Conservation (phyloP, 768 basidiomycete genomes). For the Tylopilus sp. region DNA sequence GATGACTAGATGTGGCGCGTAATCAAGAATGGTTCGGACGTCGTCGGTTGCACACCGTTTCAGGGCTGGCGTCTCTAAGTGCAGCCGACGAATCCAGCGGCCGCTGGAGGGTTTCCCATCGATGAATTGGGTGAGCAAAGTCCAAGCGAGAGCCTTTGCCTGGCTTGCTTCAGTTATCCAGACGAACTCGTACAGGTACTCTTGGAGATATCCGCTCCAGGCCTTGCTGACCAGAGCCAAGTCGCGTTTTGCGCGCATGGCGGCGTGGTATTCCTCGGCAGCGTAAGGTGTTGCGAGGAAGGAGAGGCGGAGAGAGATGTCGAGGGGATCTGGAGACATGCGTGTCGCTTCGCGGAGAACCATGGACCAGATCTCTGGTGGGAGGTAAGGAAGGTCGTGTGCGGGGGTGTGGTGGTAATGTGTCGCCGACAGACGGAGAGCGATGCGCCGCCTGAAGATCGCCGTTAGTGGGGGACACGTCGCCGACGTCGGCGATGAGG, state of each 20-base stretch:
- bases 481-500: background rate
- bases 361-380: constrained; percentile 63
- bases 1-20: constrained; percentile 54
- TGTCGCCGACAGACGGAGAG: constrained; percentile 5
- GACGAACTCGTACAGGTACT: constrained; percentile 62
- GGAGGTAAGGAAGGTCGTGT: constrained; percentile 43
- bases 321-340: constrained; percentile 42
- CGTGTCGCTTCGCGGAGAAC: constrained; percentile 58
- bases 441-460: constrained; percentile 4
- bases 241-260: constrained; percentile 47
- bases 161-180: constrained; percentile 60
- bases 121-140: constrained; percentile 43
- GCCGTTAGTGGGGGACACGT: constrained; percentile 1
- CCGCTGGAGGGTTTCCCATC: constrained; percentile 37
- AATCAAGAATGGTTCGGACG: constrained; percentile 64
- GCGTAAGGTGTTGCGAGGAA: constrained; percentile 51
- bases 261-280: constrained; percentile 41
- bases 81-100: constrained; percentile 56
- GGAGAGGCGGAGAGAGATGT: constrained; percentile 49
- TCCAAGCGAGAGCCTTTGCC: constrained; percentile 44
- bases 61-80: constrained; percentile 63
- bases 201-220: constrained; percentile 54
- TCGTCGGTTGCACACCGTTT: constrained; percentile 65
- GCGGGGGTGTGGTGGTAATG: constrained; percentile 29
- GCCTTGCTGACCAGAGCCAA: constrained; percentile 52